Evolutionary conservation across 2,329 filamentous ascomycete genomes (phyloP).

Genomic region (Cytospora leucostoma): DNA sequence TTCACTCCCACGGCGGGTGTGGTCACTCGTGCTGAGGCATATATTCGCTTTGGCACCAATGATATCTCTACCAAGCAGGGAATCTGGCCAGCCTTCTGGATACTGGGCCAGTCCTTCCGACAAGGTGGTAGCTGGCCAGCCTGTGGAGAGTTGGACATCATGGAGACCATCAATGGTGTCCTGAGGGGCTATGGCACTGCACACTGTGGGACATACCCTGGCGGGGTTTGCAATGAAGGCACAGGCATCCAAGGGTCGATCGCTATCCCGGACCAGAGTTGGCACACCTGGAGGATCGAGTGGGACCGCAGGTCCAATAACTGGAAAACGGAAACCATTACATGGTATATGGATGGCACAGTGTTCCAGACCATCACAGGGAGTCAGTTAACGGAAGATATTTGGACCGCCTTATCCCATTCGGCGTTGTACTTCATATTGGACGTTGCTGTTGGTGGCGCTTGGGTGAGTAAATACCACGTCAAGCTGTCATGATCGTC

Average conservation of each 20-base stretch:
- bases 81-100: conserved; percentile 57
- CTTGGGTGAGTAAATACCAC: conserved; percentile 34
- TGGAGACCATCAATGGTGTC: conserved; percentile 51
- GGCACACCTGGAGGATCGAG: conserved; percentile 51
- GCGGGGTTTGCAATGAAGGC: conserved; percentile 51
- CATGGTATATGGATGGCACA: conserved; percentile 50
- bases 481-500: not conserved
- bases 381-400: conserved; percentile 41
- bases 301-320: conserved; percentile 46
- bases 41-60: conserved; percentile 47
- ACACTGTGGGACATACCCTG: conserved; percentile 47
- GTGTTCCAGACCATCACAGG: conserved; percentile 48
- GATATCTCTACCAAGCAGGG: conserved; percentile 45
- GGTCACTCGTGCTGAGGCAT: conserved; percentile 46
- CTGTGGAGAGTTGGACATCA: conserved; percentile 54
- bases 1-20: conserved; percentile 47
- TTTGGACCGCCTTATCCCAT: conserved; percentile 44
- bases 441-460: conserved; percentile 37
- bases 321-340: conserved; percentile 51
- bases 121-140: conserved; percentile 49
- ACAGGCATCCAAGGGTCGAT: conserved; percentile 42
- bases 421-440: conserved; percentile 34
- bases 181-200: conserved; percentile 49
- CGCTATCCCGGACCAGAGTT: conserved; percentile 47
- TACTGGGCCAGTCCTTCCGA: conserved; percentile 50